Base-by-base conservation (phyloP, 225 moss, liverwort and hornwort genomes). In the Climacium dendroides region DNA sequence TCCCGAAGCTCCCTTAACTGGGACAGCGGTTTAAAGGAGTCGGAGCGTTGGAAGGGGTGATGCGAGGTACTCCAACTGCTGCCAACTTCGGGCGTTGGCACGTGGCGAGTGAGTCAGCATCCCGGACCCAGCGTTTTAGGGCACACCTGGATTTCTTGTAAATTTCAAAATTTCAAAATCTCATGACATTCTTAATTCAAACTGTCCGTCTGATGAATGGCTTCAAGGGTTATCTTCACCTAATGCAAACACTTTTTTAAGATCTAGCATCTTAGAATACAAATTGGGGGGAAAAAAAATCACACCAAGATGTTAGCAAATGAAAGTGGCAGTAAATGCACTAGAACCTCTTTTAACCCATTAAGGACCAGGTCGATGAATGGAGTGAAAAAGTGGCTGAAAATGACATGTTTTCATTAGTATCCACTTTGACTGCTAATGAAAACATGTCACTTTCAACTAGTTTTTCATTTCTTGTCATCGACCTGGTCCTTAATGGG, bases 231-330 rank as follows among this genome's bases (percentile, higher is more conserved):
- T 64, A 41, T 70, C 41, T 41, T 71, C 71, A 71, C 26, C 17
- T 45, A 28, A 17, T 10, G 3, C 0, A 19, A 0, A 73, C 11
- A 30, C 5, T 19, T 30, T 29, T 12, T 19, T 11, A 6, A 45
- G 6, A 29, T 45, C 0, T 4, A 29, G 0, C 45, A 17, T 45
- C 6, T 6, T 4, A 0, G 0, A 18, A 29, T 6, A 72, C 4
- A 45, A 72, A 45, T 18, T 45, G 11, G 10, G 6, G 9, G 10
- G n/a, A n/a, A 17, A 26, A 70, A 29, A 43, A 70, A 15, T 26
- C 16, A 16, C 11, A 45, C 4, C 3, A 16, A 72, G 7, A 30
- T 73, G 1, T 47, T 19, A 19, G 11, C 7, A 47, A 30, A 48
- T 48, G 19, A 48, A 48, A 7, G 11, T 11, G 0, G 4, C 47